These are phyloP conservation scores for Graphilbum ipis-grandicollis DNA, from an alignment of 2,329 filamentous ascomycete genomes.

Conservation along the genomic window DNA sequence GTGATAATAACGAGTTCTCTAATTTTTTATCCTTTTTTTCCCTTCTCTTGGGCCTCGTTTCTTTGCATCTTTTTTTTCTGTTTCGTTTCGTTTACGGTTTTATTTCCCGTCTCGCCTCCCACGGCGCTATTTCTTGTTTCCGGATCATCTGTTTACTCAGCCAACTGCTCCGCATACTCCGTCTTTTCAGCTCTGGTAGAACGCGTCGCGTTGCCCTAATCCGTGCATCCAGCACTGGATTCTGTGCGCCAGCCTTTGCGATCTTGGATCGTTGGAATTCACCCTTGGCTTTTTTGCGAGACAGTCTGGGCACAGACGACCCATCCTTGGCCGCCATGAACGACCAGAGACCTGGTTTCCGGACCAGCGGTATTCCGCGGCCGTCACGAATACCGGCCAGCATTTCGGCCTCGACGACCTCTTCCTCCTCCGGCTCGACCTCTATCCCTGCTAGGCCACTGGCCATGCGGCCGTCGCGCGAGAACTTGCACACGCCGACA, in stretches of 20 bases:
- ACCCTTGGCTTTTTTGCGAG: no score
- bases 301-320: no score
- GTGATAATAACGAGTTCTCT: no score
- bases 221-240: no score
- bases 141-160: neutral
- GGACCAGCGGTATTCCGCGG: constrained; percentile 8
- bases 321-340: no score
- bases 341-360: constrained; percentile 5
- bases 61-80: neutral
- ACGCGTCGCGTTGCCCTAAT: no score
- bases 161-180: no score
- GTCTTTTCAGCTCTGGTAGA: no score
- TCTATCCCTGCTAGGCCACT: neutral
- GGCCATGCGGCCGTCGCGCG: neutral
- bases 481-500: constrained; percentile 3
- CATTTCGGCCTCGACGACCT: neutral
- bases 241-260: no score
- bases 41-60: neutral
- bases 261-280: no score
- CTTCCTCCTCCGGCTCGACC: neutral
- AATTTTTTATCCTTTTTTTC: neutral
- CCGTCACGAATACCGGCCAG: constrained; percentile 7
- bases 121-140: neutral
- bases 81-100: neutral
- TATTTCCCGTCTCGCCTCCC: neutral